phyloP scores from a whole-genome alignment of 352 stramenopile species.

The Blastocystis hominis region DNA sequence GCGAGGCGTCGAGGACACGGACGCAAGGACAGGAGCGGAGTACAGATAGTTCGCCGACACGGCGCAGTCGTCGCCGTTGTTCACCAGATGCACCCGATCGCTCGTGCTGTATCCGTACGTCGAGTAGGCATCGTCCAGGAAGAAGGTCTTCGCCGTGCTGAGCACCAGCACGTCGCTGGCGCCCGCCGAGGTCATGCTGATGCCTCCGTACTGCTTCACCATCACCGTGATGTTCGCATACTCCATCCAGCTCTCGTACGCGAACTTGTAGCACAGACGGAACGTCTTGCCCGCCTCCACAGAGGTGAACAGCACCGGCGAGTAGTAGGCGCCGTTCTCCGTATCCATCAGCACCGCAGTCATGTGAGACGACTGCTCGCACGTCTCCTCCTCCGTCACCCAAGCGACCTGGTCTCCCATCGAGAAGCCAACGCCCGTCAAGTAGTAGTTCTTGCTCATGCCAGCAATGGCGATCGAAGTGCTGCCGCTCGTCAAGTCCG shows the following conservation, averaged over 20 bases:
- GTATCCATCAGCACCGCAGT: background rate
- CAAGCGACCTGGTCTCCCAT: background rate
- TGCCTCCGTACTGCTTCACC: conserved; percentile 25
- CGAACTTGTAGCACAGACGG: conserved; percentile 43
- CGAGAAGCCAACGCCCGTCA: background rate
- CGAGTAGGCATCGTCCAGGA: background rate
- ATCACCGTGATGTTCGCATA: background rate
- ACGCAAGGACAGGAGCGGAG: background rate
- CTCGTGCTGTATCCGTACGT: conserved; percentile 4
- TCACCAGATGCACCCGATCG: conserved; percentile 15
- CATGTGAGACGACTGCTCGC: background rate
- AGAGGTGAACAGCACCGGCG: background rate
- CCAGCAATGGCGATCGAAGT: background rate
- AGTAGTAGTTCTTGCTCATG: conserved; percentile 16
- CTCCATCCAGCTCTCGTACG: conserved; percentile 16
- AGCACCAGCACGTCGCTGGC: background rate
- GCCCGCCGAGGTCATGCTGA: background rate
- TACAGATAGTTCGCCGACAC: background rate
- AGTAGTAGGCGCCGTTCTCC: background rate
- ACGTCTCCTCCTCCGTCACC: background rate
- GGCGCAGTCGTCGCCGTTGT: background rate
- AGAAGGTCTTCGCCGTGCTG: conserved; percentile 7
- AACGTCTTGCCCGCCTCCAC: background rate
- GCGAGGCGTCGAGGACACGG: background rate
- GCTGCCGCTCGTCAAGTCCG: background rate